phyloP scores from a whole-genome alignment of 345 rosid genomes.

The Euphorbia peplus region DNA sequence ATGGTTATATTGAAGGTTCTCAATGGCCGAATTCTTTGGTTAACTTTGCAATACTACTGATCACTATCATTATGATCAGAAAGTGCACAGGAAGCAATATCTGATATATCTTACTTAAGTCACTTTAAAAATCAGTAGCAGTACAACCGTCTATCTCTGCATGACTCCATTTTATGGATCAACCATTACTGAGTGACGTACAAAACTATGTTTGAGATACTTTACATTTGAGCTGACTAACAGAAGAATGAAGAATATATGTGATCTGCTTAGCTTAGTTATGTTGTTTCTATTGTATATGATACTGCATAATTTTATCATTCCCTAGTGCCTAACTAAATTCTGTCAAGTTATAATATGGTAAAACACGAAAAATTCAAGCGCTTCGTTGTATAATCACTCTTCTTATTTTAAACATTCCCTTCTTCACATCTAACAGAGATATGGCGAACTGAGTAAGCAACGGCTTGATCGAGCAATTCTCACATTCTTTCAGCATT shows the following conservation, averaged over 20 bases:
- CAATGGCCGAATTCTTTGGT: not conserved
- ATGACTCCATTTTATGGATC: not conserved
- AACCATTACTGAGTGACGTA: not conserved
- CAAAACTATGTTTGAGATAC: too few species aligned
- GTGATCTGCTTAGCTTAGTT: not conserved
- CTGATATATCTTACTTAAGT: not conserved
- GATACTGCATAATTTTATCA: not conserved
- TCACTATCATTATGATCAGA: not conserved
- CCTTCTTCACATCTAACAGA: constrained; percentile 45
- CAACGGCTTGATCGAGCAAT: constrained; percentile 99
- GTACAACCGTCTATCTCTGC: not conserved
- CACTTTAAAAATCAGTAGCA: not conserved
- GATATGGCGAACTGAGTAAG: constrained; percentile 84
- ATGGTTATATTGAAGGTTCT: not conserved
- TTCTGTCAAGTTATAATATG: not conserved
- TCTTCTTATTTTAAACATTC: not conserved
- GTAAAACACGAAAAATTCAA: not conserved
- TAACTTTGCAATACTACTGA: not conserved
- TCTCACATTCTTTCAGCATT: constrained; percentile 96
- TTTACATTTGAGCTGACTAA: too few species aligned
- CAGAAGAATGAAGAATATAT: not conserved
- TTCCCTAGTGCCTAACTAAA: not conserved
- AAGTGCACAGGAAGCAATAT: not conserved
- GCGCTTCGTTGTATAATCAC: not conserved
- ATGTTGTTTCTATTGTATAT: not conserved